Conservation (phyloP, 208 protist genomes). For the Crithidia brevicula region DNA sequence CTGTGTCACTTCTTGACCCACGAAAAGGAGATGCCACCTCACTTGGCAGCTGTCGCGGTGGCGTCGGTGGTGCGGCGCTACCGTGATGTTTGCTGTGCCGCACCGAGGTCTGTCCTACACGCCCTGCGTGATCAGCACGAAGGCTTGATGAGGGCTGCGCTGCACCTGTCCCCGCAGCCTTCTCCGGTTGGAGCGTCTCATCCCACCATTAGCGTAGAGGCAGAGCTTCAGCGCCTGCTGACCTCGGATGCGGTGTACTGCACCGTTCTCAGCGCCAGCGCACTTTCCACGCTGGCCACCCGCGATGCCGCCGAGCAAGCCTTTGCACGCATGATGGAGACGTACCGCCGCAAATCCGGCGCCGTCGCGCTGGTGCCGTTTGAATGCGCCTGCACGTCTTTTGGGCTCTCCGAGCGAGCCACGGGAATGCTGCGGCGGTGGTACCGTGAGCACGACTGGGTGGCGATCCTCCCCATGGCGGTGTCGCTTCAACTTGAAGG, state of each 20-base stretch:
- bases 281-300: slow-evolving; percentile 46
- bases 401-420: slow-evolving; percentile 24
- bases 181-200: neutral
- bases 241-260: slow-evolving; percentile 50
- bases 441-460: slow-evolving; percentile 52
- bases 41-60: slow-evolving; percentile 8
- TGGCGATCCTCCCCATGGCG: slow-evolving; percentile 59
- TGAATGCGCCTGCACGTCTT: slow-evolving; percentile 38
- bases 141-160: neutral
- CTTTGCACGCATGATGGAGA: slow-evolving; percentile 83
- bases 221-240: slow-evolving; percentile 25
- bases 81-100: slow-evolving; percentile 9
- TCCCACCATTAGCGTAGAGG: slow-evolving; percentile 12
- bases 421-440: slow-evolving; percentile 44
- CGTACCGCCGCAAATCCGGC: slow-evolving; percentile 60
- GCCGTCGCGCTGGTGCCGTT: slow-evolving; percentile 61
- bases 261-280: slow-evolving; percentile 57
- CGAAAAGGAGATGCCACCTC: slow-evolving; percentile 1
- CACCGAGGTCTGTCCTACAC: slow-evolving; percentile 7
- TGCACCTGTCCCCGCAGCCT: neutral
- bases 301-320: slow-evolving; percentile 37
- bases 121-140: slow-evolving; percentile 16
- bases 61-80: slow-evolving; percentile 20
- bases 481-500: slow-evolving; percentile 60
- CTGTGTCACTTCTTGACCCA: slow-evolving; percentile 14